phyloP scores from a whole-genome alignment of 345 rosid species.

The Corchorus capsularis region DNA sequence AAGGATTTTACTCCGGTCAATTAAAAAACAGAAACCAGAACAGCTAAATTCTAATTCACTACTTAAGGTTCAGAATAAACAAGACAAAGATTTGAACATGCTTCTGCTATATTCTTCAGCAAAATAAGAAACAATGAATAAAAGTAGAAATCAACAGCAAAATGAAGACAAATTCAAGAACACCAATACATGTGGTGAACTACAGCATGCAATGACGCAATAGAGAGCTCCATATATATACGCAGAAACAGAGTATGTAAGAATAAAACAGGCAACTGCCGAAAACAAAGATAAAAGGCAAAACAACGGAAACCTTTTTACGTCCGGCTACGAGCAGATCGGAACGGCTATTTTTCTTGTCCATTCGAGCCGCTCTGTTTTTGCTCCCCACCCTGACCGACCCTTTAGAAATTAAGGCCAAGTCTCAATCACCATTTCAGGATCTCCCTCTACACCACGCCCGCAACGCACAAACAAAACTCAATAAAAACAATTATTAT shows the following conservation, averaged over 20 bases:
- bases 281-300: neutral
- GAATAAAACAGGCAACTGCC: neutral
- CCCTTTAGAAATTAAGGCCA: slow-evolving; percentile 31
- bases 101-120: neutral
- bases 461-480: neutral
- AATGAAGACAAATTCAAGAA: neutral
- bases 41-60: neutral
- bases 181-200: slow-evolving; percentile 2
- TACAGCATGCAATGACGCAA: neutral
- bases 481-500: neutral
- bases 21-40: slow-evolving; percentile 5
- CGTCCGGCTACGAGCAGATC: slow-evolving; percentile 97
- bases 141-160: neutral
- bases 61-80: neutral
- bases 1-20: neutral
- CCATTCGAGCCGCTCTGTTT: slow-evolving; percentile 60
- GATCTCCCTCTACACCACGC: slow-evolving; percentile 23
- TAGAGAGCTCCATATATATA: neutral
- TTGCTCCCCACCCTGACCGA: slow-evolving; percentile 28
- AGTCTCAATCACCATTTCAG: slow-evolving; percentile 38
- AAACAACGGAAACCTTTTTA: slow-evolving; percentile 56
- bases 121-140: neutral
- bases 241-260: neutral
- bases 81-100: neutral
- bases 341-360: slow-evolving; percentile 83